Evolutionary conservation across 139 green algal species (phyloP), one percentile per base, ranked within the genome.

Genomic region (Diplosphaera chodatii): DNA sequence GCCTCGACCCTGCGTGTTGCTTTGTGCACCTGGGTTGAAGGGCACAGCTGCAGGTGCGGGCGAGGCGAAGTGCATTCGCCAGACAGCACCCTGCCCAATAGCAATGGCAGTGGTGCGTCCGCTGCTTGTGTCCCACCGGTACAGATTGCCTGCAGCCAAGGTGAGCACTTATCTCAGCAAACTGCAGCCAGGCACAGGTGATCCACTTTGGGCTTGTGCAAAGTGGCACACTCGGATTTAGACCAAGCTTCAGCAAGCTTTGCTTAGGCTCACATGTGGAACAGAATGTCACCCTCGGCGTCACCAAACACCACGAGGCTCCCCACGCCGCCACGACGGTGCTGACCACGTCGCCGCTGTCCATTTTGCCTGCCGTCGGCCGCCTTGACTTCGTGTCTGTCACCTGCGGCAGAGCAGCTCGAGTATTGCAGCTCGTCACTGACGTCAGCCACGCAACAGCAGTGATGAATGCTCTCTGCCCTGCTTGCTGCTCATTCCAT

Each of bases 121-220:
- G 4, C 69, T 84, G 30, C 30, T 63, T 21, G 77, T 85, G 76
- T 95, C 85, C 89, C 91, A 96, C 28, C 85, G 69, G 59, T 79
- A 77, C 59, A 96, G 76, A 10, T 67, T 74, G 29, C 90, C 48
- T 59, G 48, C 16, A 59, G 37, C 37, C n/a, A n/a, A n/a, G n/a
- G n/a, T n/a, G n/a, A n/a, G n/a, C n/a, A n/a, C n/a, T n/a, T n/a
- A n/a, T n/a, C n/a, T n/a, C n/a, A n/a, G n/a, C n/a, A n/a, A n/a
- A n/a, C n/a, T n/a, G n/a, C n/a, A n/a, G n/a, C n/a, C n/a, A n/a
- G n/a, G n/a, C n/a, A n/a, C n/a, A n/a, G n/a, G n/a, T n/a, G n/a
- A n/a, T n/a, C n/a, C n/a, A n/a, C n/a, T n/a, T n/a, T n/a, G n/a
- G n/a, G n/a, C n/a, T n/a, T n/a, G n/a, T n/a, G n/a, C n/a, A n/a